Conservation (phyloP, 129 eudicot genomes). For the Centrapalus pauciflorus region DNA sequence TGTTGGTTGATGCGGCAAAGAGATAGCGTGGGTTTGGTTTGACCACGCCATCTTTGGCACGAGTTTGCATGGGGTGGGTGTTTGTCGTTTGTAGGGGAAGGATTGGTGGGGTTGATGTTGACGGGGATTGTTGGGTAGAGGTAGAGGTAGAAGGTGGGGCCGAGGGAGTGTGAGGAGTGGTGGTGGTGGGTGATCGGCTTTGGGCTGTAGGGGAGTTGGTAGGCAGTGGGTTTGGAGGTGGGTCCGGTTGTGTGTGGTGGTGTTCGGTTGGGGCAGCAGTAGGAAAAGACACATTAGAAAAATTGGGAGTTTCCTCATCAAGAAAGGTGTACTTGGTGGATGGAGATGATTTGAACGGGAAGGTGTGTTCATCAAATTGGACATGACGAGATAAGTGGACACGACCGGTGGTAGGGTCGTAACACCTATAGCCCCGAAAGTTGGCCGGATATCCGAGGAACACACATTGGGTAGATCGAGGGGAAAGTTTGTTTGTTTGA, state of each 20-base stretch:
- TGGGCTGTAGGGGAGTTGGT: no score
- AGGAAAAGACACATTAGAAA: no score
- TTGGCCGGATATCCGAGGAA: no score
- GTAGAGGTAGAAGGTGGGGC: not conserved
- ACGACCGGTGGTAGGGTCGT: not conserved
- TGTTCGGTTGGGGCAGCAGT: no score
- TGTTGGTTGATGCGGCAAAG: not conserved
- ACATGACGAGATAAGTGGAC: not conserved
- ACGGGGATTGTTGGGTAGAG: no score
- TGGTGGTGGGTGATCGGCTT: not conserved
- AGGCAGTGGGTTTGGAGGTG: no score
- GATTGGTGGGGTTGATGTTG: not conserved
- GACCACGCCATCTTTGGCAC: not conserved
- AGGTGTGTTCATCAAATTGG: not conserved
- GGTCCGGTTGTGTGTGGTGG: no score
- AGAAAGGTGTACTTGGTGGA: not conserved
- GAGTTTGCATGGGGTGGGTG: not conserved
- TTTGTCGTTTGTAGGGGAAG: not conserved
- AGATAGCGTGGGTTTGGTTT: not conserved
- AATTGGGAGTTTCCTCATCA: not conserved
- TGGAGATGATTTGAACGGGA: not conserved
- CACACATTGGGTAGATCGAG: not conserved
- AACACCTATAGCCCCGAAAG: no score
- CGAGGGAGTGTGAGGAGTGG: not conserved
- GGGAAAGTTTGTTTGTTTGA: not conserved